Conservation (phyloP, 108 stramenopile species). For the Nitzschia sp. region DNA sequence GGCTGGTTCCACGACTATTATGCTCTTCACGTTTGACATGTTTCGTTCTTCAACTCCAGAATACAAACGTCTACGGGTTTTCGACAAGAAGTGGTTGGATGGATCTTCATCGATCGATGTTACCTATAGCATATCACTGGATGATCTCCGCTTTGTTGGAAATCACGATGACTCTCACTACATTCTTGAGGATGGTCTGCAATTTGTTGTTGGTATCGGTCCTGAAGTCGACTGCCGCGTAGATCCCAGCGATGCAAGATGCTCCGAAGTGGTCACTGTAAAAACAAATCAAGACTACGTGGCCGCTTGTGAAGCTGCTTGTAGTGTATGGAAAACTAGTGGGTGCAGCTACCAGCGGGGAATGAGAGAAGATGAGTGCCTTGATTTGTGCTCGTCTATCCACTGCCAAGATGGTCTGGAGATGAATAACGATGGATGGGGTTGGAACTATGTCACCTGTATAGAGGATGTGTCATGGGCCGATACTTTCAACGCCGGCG, state of each 20-base stretch:
- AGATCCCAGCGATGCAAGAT: conserved; percentile 17
- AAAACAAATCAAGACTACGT: conserved; percentile 35
- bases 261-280: conserved; percentile 30
- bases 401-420: conserved; percentile 8
- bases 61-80: conserved; percentile 55
- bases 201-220: conserved; percentile 52
- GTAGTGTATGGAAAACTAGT: conserved; percentile 42
- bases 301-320: conserved; percentile 55
- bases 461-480: conserved; percentile 49
- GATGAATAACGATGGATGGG: conserved; percentile 54
- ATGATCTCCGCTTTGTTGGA: conserved; percentile 53
- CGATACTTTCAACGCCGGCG: conserved; percentile 8
- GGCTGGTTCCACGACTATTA: conserved; percentile 37
- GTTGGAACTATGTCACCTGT: conserved; percentile 65
- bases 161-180: conserved; percentile 56
- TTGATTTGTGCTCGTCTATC: conserved; percentile 34
- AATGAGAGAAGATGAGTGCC: conserved; percentile 25
- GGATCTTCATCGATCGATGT: conserved; percentile 32
- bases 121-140: conserved; percentile 23
- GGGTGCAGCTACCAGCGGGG: conserved; percentile 18
- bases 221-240: conserved; percentile 46
- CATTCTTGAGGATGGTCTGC: conserved; percentile 42
- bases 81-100: conserved; percentile 48
- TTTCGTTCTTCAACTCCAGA: conserved; percentile 59
- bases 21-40: conserved; percentile 64